Conservation (phyloP, 2,329 filamentous ascomycete genomes). For the Trichoderma semiorbis region DNA sequence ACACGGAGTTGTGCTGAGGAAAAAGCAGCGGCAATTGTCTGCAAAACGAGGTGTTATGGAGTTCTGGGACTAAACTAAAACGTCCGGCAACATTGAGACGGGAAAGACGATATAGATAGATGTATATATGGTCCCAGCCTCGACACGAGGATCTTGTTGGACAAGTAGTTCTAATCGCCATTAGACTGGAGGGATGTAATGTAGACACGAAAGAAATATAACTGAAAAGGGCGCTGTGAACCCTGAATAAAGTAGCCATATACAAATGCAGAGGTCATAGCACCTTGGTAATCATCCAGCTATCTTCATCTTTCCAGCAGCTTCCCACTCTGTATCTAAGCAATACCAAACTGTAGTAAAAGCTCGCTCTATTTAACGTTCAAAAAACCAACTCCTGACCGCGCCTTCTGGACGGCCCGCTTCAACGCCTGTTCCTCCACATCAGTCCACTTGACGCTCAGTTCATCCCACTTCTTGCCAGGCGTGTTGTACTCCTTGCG, state of each 20-base stretch:
- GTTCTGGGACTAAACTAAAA: background rate
- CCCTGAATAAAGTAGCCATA: background rate
- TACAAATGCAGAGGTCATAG: background rate
- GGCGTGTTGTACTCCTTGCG: conserved; percentile 62
- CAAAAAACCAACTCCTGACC: conserved; percentile 62
- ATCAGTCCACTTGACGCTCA: conserved; percentile 67
- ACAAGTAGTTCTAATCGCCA: background rate
- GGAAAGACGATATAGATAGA: background rate
- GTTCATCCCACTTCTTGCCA: conserved; percentile 62
- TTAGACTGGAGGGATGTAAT: too few relatives aligned
- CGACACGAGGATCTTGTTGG: background rate
- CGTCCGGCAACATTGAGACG: background rate
- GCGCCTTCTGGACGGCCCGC: conserved; percentile 53
- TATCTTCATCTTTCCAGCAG: background rate
- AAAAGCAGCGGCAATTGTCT: background rate
- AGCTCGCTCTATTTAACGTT: conserved; percentile 54
- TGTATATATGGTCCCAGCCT: background rate
- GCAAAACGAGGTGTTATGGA: background rate
- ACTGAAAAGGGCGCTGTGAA: background rate
- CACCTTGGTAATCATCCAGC: background rate
- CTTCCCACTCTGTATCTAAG: background rate
- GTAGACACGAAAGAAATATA: background rate
- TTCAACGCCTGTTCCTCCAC: conserved; percentile 60
- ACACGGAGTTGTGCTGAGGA: background rate
- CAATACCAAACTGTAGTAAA: background rate